Percentiles rank a stretch among this genome's conserved stretches.
Evolutionary conservation across 306 rosid species (phyloP).

Genomic region (Prunus campanulata): DNA sequence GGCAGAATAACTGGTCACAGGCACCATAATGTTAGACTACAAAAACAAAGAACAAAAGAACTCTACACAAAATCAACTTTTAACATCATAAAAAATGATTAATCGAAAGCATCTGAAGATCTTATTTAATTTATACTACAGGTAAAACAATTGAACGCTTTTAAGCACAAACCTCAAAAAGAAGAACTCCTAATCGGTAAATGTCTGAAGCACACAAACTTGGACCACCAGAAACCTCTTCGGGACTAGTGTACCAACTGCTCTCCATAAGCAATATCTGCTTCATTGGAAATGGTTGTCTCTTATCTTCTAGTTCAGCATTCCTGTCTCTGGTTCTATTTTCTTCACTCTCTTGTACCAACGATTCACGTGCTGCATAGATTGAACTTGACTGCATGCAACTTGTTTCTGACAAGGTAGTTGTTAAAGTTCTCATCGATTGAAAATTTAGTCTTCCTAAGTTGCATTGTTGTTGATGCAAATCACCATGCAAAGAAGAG

Average conservation of each 20-base stretch:
- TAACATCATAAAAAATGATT: slow-evolving; percentile 9
- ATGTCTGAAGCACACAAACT: slow-evolving; percentile 86
- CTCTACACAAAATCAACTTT: slow-evolving; percentile 11
- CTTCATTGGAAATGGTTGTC: slow-evolving; percentile 89
- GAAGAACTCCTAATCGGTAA: slow-evolving; percentile 87
- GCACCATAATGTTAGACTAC: slow-evolving; percentile 34
- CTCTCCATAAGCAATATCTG: slow-evolving; percentile 75
- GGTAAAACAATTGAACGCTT: slow-evolving; percentile 13
- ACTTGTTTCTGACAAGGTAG: slow-evolving; percentile 67
- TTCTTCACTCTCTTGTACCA: slow-evolving; percentile 67
- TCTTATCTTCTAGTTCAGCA: slow-evolving; percentile 69
- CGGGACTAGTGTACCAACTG: slow-evolving; percentile 92
- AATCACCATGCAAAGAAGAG: slow-evolving; percentile 40
- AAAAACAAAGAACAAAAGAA: slow-evolving; percentile 15
- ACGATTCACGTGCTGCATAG: slow-evolving; percentile 58
- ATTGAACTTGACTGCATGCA: slow-evolving; percentile 81
- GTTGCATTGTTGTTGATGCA: slow-evolving; percentile 39
- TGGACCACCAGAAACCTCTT: slow-evolving; percentile 58
- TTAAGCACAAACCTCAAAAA: slow-evolving; percentile 66
- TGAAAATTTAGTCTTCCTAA: slow-evolving; percentile 54
- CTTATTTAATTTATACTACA: slow-evolving; percentile 20
- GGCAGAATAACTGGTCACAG: slow-evolving; percentile 83
- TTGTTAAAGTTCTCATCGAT: slow-evolving; percentile 40
- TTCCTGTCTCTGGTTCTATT: slow-evolving; percentile 53
- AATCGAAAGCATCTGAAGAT: slow-evolving; percentile 21